Evolutionary conservation across 108 stramenopile genomes (phyloP).

Genomic region (Fragilaria radians): DNA sequence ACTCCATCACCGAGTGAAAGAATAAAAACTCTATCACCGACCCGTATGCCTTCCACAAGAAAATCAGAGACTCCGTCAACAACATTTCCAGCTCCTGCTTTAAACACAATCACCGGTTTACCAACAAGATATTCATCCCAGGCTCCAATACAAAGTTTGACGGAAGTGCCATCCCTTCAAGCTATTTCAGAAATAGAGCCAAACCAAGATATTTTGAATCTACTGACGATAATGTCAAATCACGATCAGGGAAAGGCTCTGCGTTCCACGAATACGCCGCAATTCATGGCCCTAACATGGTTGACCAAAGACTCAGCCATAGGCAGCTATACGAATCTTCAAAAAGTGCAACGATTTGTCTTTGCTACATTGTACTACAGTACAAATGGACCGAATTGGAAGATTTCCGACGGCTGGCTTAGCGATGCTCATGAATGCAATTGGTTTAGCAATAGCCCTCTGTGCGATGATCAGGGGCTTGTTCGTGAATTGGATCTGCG

Average conservation of each 20-base stretch:
- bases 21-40: too few relatives aligned
- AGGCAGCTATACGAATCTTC: neutral
- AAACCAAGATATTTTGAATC: neutral
- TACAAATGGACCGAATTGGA: slow-evolving; percentile 3
- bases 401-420: neutral
- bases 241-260: neutral
- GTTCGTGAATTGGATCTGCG: neutral
- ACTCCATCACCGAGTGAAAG: too few relatives aligned
- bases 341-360: slow-evolving; percentile 7
- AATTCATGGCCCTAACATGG: neutral
- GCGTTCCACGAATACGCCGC: neutral
- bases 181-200: neutral
- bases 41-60: too few relatives aligned
- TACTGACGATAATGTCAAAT: neutral
- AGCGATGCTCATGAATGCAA: neutral
- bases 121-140: too few relatives aligned
- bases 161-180: too few relatives aligned
- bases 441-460: neutral
- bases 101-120: too few relatives aligned
- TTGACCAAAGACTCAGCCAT: neutral
- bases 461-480: neutral
- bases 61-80: too few relatives aligned
- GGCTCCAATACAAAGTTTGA: too few relatives aligned
- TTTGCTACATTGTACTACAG: slow-evolving; percentile 7
- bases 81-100: too few relatives aligned